A percentile compares a stretch with the other conserved stretches of the same genome.
These are phyloP conservation scores for Ceratocystis alfenasii DNA, from an alignment of 2,329 filamentous ascomycete species.

Conservation along the genomic window DNA sequence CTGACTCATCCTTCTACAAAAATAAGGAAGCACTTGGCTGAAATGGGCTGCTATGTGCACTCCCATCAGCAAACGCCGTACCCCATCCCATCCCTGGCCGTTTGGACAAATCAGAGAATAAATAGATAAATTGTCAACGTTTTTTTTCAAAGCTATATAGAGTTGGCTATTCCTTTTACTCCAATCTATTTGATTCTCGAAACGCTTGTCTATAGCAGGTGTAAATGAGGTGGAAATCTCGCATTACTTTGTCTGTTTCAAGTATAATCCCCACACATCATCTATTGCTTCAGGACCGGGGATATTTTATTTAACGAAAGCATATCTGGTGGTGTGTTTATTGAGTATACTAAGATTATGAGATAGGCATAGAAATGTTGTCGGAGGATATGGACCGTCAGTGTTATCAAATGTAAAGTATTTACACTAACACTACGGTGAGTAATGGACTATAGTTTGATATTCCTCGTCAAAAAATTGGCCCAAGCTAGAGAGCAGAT, in stretches of 20 bases:
- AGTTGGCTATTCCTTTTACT: too few species aligned
- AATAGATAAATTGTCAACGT: neutral
- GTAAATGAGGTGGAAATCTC: too few species aligned
- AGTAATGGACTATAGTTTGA: constrained; percentile 48
- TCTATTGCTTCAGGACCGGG: too few species aligned
- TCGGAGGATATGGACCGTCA: constrained; percentile 56
- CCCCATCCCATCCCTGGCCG: neutral
- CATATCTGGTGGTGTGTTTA: too few species aligned
- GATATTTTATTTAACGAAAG: too few species aligned
- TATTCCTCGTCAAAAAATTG: constrained; percentile 79
- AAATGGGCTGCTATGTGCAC: neutral
- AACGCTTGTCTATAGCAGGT: too few species aligned
- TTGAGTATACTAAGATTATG: neutral
- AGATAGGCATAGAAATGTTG: constrained; percentile 36
- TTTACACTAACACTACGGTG: constrained; percentile 39
- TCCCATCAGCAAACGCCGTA: neutral
- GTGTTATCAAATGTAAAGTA: constrained; percentile 31
- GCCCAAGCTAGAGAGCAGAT: constrained; percentile 55
- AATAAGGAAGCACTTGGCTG: too few species aligned
- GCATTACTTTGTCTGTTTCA: too few species aligned
- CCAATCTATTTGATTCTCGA: too few species aligned
- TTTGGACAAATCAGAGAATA: neutral
- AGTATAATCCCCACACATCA: too few species aligned
- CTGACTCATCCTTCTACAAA: neutral
- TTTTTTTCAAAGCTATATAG: too few species aligned